Evolutionary conservation across 257 asterid genomes (phyloP).

Genomic region (Solanum neorickii): DNA sequence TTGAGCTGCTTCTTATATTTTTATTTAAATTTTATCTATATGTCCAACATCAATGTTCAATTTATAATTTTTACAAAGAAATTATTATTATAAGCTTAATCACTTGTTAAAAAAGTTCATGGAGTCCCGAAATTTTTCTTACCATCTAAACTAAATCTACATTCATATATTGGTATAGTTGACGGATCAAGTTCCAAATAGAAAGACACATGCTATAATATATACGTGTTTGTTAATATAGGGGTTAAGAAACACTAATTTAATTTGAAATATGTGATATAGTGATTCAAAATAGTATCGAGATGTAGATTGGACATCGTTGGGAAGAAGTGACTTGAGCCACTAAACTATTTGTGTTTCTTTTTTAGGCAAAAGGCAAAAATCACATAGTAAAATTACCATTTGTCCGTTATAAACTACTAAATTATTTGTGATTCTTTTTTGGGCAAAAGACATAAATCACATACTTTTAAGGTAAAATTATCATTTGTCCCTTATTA

Average conservation of each 20-base stretch:
- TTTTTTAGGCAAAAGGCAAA: too few species aligned
- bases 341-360: too few species aligned
- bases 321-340: too few species aligned
- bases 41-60: not conserved
- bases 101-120: not conserved
- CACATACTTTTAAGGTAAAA: too few species aligned
- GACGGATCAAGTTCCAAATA: not conserved
- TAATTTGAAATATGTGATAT: too few species aligned
- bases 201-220: not conserved
- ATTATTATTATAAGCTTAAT: not conserved
- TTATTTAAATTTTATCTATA: not conserved
- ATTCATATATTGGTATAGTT: not conserved
- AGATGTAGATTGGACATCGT: not conserved
- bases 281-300: too few species aligned
- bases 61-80: not conserved
- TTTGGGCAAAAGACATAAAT: too few species aligned
- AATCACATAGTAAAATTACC: too few species aligned
- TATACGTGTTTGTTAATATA: not conserved
- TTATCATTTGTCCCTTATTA: too few species aligned
- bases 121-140: not conserved
- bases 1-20: not conserved
- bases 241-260: not conserved
- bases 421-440: too few species aligned
- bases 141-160: not conserved
- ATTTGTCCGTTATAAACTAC: too few species aligned